Evolutionary conservation across 768 basidiomycete genomes (phyloP).

Genomic region (Pleurotus eryngii): DNA sequence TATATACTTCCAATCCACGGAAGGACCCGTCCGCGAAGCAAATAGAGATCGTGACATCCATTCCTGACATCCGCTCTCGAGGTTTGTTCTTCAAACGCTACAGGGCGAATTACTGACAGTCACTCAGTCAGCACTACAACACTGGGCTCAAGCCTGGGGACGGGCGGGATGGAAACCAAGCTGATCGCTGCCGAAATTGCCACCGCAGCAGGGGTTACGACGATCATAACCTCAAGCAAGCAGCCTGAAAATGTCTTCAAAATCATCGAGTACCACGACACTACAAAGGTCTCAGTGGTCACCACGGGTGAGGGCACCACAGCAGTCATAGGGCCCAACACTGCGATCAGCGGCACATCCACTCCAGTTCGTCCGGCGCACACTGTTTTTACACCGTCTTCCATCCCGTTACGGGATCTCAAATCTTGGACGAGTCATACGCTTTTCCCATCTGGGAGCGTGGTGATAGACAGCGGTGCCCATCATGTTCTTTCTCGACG

Average conservation of each 20-base stretch:
- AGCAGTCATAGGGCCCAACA: constrained; percentile 15
- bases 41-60: constrained; percentile 81
- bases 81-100: constrained; percentile 44
- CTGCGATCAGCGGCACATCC: constrained; percentile 11
- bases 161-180: constrained; percentile 99
- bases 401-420: constrained; percentile 73
- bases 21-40: constrained; percentile 80
- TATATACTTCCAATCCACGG: constrained; percentile 94
- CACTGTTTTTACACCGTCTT: constrained; percentile 80
- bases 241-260: constrained; percentile 68
- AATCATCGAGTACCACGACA: constrained; percentile 77
- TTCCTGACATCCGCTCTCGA: constrained; percentile 75
- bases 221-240: constrained; percentile 85
- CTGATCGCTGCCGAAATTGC: constrained; percentile 98
- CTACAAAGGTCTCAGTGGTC: constrained; percentile 33
- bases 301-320: constrained; percentile 31
- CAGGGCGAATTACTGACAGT: neutral
- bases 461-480: constrained; percentile 88
- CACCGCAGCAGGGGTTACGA: constrained; percentile 90
- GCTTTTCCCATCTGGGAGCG: constrained; percentile 80
- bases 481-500: constrained; percentile 79
- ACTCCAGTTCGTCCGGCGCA: constrained; percentile 61
- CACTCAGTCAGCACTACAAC: constrained; percentile 84
- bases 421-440: constrained; percentile 99
- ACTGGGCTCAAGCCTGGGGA: constrained; percentile 89